Evolutionary conservation across 352 stramenopile species (phyloP), one percentile per base, ranked within the genome.

Genomic region (Globisporangium nodosum): DNA sequence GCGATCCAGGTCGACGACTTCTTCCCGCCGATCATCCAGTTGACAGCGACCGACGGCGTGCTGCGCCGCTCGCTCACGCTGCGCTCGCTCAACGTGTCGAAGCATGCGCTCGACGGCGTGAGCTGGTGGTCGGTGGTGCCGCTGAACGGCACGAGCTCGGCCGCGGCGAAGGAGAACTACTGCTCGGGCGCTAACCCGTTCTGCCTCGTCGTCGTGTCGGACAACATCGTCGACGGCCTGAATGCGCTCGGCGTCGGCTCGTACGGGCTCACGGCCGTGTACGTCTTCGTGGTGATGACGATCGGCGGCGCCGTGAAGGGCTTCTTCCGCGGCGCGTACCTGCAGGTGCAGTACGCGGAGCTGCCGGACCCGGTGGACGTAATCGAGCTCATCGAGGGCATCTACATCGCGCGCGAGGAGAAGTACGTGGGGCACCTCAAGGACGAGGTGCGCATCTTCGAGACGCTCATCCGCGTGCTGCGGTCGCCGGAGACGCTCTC

Each of bases 251-350:
- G 83, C 2, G 87, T 95, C 40, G 87, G 80, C 49, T 90, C 81
- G 48, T 96, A 96, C 46, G 86, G 86, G 24, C 74, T 94, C 64
- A 92, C 83, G 3, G 86, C 86, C 0, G 79, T 91, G 40, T 96
- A 96, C 65, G 65, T 94, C 52, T 96, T 96, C 53, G 86, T 96
- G 18, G 70, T 96, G 24, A 81, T 96, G 33, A 96, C 86, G 1
- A 87, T 96, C 47, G 86, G 86, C n/a, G 87, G 67, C 24, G 78
- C 81, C 2, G 85, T 96, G 27, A 93, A 93, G 61, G 68, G 73
- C 11, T 90, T 91, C 56, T 90, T 96, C 66, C 86, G 86, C 11
- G 85, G 85, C 8, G 80, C 74, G n/a, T 54, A 92, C 35, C 85
- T 80, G 63, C 64, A 90, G 61, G 88, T 96, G 54, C 80, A 93